Conservation (phyloP, 2,329 filamentous ascomycete genomes). For the Penicillium freii region DNA sequence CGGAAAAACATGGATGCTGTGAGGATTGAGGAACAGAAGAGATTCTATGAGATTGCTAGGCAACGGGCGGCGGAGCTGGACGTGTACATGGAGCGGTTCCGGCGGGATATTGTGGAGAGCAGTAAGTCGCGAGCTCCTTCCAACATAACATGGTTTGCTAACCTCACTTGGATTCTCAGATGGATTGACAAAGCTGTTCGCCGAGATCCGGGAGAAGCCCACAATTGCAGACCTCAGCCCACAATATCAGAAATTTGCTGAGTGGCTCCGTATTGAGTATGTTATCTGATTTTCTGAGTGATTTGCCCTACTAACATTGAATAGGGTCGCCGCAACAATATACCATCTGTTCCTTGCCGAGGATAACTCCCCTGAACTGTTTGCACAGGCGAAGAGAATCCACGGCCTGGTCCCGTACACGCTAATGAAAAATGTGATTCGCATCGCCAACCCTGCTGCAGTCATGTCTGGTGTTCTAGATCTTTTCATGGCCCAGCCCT, state of each 20-base stretch:
- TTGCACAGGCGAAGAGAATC: constrained; percentile 89
- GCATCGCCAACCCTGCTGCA: constrained; percentile 90
- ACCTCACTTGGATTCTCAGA: constrained; percentile 46
- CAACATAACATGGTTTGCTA: constrained; percentile 20
- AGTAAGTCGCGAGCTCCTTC: constrained; percentile 56
- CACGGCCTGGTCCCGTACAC: constrained; percentile 93
- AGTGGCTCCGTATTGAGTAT: constrained; percentile 91
- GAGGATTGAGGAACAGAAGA: constrained; percentile 85
- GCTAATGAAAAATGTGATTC: constrained; percentile 92
- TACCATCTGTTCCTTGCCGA: constrained; percentile 97
- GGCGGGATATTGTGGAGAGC: constrained; percentile 65
- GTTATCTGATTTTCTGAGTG: constrained; percentile 16
- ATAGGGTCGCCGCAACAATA: constrained; percentile 79
- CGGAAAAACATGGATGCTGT: constrained; percentile 82
- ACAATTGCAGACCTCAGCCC: constrained; percentile 84
- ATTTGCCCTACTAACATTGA: constrained; percentile 12
- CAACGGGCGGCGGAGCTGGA: constrained; percentile 88
- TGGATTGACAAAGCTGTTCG: constrained; percentile 86
- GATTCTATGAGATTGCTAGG: constrained; percentile 93
- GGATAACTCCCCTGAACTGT: constrained; percentile 95
- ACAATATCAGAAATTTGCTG: constrained; percentile 96
- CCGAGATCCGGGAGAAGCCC: constrained; percentile 87
- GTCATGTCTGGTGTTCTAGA: constrained; percentile 97
- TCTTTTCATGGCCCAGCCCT: constrained; percentile 92
- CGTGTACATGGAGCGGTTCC: constrained; percentile 90